Percentiles rank a stretch among this genome's conserved stretches.
Evolutionary conservation across 192 early-diverging fungal species (phyloP).

Genomic region (Gryganskiella cystojenkinii): DNA sequence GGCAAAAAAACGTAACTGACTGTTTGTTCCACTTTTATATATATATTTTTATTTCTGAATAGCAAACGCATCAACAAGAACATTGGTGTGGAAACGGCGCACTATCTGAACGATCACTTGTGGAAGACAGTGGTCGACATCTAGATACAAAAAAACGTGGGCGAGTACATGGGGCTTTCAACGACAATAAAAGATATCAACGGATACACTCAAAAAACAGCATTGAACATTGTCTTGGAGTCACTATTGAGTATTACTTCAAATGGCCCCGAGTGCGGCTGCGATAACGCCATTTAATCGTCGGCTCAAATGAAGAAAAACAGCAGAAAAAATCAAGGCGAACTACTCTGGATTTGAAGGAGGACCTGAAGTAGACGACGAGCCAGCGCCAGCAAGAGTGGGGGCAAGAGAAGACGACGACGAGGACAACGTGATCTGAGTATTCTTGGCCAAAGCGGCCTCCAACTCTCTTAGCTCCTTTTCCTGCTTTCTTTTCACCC

Average conservation of each 20-base stretch:
- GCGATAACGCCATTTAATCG: too few relatives aligned
- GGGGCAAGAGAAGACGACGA: not conserved
- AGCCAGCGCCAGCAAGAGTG: not conserved
- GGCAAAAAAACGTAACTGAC: too few relatives aligned
- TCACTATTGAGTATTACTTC: too few relatives aligned
- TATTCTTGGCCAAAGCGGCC: not conserved
- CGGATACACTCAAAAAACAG: too few relatives aligned
- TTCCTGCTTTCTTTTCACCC: not conserved
- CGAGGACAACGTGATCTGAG: too few relatives aligned
- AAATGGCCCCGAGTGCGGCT: too few relatives aligned
- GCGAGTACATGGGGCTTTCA: too few relatives aligned
- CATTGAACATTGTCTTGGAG: too few relatives aligned
- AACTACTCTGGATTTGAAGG: too few relatives aligned
- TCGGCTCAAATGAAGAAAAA: too few relatives aligned
- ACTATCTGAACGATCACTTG: conserved; percentile 86
- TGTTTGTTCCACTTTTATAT: conserved; percentile 9
- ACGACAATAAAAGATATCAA: too few relatives aligned
- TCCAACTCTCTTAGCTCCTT: not conserved
- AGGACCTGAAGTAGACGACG: not conserved
- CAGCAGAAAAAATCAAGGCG: too few relatives aligned
- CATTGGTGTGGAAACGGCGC: conserved; percentile 89
- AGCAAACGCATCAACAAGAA: conserved; percentile 87
- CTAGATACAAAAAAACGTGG: conserved; percentile 3
- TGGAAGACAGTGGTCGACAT: conserved; percentile 70
- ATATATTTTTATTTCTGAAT: conserved; percentile 17